These are phyloP conservation scores for Salix arbutifolia DNA, from an alignment of 345 rosid species.

Conservation along the genomic window DNA sequence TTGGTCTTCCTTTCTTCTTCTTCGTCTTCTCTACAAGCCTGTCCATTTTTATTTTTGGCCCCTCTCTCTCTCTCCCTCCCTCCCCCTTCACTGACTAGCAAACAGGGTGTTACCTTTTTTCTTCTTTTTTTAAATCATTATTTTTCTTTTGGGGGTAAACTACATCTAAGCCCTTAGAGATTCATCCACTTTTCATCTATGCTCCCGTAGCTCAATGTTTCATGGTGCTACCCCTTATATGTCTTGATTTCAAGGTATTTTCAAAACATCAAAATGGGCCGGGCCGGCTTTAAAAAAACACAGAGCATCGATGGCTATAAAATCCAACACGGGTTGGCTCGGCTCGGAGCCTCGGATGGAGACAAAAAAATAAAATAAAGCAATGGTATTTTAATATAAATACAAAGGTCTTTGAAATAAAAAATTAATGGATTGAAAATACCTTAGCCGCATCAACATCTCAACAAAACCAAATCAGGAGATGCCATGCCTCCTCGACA, in stretches of 20 bases:
- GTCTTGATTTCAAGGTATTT: neutral
- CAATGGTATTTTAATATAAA: too few species aligned
- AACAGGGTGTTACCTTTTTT: slow-evolving; percentile 16
- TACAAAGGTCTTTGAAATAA: too few species aligned
- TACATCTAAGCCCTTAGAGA: neutral
- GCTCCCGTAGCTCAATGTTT: neutral
- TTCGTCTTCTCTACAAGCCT: slow-evolving; percentile 14
- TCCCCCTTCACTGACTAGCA: slow-evolving; percentile 13
- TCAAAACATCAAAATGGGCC: too few species aligned
- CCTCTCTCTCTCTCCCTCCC: slow-evolving; percentile 1
- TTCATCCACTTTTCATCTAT: neutral
- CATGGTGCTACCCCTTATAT: neutral
- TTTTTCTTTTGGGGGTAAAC: neutral
- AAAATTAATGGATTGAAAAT: too few species aligned
- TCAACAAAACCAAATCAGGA: too few species aligned
- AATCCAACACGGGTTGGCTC: too few species aligned
- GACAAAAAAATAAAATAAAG: too few species aligned
- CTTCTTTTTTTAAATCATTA: neutral
- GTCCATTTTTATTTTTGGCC: neutral
- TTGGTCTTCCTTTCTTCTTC: slow-evolving; percentile 31
- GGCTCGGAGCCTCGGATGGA: too few species aligned
- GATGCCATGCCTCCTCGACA: slow-evolving; percentile 26
- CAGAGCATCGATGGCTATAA: too few species aligned
- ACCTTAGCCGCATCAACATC: too few species aligned
- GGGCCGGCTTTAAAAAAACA: too few species aligned